Evolutionary conservation across 2,329 filamentous ascomycete species (phyloP), one percentile per base, ranked within the genome.

Genomic region (Pestalotiopsis sp.): DNA sequence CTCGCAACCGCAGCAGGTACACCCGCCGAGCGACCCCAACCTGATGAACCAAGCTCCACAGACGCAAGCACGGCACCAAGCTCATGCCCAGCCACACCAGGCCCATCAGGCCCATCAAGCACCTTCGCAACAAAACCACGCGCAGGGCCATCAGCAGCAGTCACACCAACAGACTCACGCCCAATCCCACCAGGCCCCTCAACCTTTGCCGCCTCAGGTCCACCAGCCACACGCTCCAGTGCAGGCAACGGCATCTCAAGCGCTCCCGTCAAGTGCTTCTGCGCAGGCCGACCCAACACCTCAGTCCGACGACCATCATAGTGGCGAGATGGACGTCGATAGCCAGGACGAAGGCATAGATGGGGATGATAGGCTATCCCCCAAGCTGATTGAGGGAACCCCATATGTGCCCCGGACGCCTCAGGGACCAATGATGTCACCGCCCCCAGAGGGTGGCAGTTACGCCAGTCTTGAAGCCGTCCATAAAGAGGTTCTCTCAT

Each of bases 381-480:
- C 81, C 31, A 88, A 86, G 74, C 75, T 87, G 58, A 75, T 85
- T 7, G 84, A 84, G 60, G 85, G 84, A 25, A 77, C 82, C 2
- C 85, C 85, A 3, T 88, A 85, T 71, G 81, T 87, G 11, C 85
- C 85, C 0, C 80, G 84, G 3, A 81, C 86, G 57, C 87, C 88
- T 4, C 84, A 89, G 85, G 88, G 88, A 0, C 78, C 81, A 25
- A 85, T 87, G 81, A 90, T 90, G 88, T 89, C 88, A 3, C 84
- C 88, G 2, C 89, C 89, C 3, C 89, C 89, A 1, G 87, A 91
- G 73, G 89, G 89, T 6, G 88, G 88, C 20, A 90, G 87, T 72
- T 91, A 88, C 71, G 85, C 88, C 2, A 91, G 88, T 2, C 82
- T 91, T 31, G 89, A 91, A 70, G 88, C 88, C 7, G 86, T 91